Conservation (phyloP, 208 protist species). For the Trypanosoma theileri region DNA sequence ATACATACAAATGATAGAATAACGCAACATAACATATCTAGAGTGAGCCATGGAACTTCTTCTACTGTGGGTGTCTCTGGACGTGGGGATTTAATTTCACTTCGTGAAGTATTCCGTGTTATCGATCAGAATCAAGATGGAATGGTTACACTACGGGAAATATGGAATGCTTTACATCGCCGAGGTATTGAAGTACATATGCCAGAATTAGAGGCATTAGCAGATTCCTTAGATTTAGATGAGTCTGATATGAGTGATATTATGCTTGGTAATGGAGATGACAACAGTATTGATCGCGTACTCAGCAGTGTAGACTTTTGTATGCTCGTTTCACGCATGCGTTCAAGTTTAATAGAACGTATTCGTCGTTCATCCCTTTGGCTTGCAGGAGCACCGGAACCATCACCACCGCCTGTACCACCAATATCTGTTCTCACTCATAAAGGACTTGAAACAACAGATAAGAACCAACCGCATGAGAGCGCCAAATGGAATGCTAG, state of each 20-base stretch:
- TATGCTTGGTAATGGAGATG: neutral
- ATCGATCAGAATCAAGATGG: conserved; percentile 17
- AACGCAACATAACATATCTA: conserved; percentile 5
- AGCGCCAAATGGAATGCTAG: too few species aligned
- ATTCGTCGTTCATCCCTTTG: conserved; percentile 35
- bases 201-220: conserved; percentile 59
- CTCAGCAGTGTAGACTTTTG: conserved; percentile 61
- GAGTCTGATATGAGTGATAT: neutral
- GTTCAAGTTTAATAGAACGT: conserved; percentile 47
- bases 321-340: conserved; percentile 65
- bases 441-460: neutral
- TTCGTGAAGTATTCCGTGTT: conserved; percentile 28
- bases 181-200: conserved; percentile 37
- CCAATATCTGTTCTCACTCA: neutral
- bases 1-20: neutral
- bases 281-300: conserved; percentile 8
- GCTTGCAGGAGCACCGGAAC: neutral
- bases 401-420: neutral
- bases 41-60: conserved; percentile 11
- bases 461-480: neutral
- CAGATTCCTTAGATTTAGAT: conserved; percentile 53
- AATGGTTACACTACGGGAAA: conserved; percentile 35
- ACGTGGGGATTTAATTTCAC: conserved; percentile 22
- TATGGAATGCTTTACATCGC: conserved; percentile 31
- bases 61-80: neutral